Percentiles rank a stretch among this genome's conserved stretches.
Evolutionary conservation across 805 yeast species (phyloP).

Genomic region (Candida boleticola): DNA sequence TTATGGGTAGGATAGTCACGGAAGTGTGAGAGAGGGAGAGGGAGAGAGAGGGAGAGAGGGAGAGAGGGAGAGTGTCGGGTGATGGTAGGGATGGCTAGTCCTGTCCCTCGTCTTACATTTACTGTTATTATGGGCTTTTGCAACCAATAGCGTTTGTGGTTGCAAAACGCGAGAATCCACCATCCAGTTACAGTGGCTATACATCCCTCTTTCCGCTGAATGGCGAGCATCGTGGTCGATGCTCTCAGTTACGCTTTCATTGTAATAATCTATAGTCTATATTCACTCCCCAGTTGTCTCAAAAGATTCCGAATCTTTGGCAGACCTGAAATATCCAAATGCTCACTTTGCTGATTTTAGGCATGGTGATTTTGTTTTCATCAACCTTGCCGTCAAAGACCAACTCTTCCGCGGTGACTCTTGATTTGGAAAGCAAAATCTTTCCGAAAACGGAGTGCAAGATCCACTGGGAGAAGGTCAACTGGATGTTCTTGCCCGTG

Average conservation of each 20-base stretch:
- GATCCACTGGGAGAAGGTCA: constrained; percentile 4
- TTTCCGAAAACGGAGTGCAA: constrained; percentile 13
- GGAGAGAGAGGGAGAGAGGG: too few species aligned
- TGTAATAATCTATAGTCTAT: too few species aligned
- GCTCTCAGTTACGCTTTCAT: neutral
- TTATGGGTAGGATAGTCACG: too few species aligned
- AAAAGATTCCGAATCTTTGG: constrained; percentile 25
- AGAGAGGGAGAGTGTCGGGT: too few species aligned
- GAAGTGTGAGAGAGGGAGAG: too few species aligned
- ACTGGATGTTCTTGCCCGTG: constrained; percentile 10
- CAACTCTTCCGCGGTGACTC: constrained; percentile 1
- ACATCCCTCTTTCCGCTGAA: neutral
- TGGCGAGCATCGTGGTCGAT: neutral
- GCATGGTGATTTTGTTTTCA: constrained; percentile 12
- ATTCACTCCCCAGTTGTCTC: too few species aligned
- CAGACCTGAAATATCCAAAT: constrained; percentile 20
- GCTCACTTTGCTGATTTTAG: constrained; percentile 12
- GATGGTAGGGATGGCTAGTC: too few species aligned
- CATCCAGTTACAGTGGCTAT: too few species aligned
- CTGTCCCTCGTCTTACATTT: too few species aligned
- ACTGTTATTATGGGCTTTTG: too few species aligned
- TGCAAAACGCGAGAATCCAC: too few species aligned
- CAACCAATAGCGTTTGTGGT: too few species aligned
- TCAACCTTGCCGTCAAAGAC: constrained; percentile 20
- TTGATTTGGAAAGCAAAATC: constrained; percentile 7